Evolutionary conservation across 2,329 filamentous ascomycete species (phyloP).

Genomic region (Fusarium stilboides): DNA sequence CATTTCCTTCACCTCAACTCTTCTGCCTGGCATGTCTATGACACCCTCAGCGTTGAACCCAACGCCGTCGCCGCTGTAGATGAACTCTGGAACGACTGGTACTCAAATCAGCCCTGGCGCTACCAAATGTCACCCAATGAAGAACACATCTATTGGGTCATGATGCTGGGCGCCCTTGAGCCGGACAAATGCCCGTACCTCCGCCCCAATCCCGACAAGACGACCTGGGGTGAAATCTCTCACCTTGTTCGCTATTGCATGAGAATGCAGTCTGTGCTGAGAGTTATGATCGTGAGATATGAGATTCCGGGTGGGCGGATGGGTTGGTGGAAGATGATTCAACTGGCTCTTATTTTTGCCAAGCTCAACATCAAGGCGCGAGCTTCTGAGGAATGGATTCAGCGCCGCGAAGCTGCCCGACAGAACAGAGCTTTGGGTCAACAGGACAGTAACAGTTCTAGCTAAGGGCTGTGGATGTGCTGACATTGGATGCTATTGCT

Average conservation of each 20-base stretch:
- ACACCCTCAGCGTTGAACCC: background rate
- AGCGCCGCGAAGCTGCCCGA: background rate
- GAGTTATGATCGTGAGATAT: background rate
- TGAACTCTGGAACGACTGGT: slow-evolving; percentile 27
- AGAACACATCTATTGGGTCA: background rate
- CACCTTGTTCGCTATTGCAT: slow-evolving; percentile 22
- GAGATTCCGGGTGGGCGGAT: too few species aligned
- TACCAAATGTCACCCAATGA: background rate
- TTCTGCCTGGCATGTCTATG: background rate
- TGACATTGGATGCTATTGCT: background rate
- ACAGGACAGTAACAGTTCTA: background rate
- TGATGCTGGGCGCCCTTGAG: slow-evolving; percentile 1
- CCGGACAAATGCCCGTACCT: slow-evolving; percentile 19
- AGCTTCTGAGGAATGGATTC: background rate
- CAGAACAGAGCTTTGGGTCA: background rate
- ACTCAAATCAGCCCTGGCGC: background rate
- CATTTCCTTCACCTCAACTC: background rate
- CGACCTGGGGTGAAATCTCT: slow-evolving; percentile 11
- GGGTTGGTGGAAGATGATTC: too few species aligned
- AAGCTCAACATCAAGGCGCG: background rate
- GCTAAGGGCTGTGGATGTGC: background rate
- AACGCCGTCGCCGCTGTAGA: background rate
- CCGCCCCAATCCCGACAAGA: slow-evolving; percentile 20
- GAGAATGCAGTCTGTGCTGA: background rate
- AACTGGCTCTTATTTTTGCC: background rate